These are phyloP conservation scores for Cladophialophora yegresii DNA, from an alignment of 2,329 filamentous ascomycete genomes.

Conservation along the genomic window DNA sequence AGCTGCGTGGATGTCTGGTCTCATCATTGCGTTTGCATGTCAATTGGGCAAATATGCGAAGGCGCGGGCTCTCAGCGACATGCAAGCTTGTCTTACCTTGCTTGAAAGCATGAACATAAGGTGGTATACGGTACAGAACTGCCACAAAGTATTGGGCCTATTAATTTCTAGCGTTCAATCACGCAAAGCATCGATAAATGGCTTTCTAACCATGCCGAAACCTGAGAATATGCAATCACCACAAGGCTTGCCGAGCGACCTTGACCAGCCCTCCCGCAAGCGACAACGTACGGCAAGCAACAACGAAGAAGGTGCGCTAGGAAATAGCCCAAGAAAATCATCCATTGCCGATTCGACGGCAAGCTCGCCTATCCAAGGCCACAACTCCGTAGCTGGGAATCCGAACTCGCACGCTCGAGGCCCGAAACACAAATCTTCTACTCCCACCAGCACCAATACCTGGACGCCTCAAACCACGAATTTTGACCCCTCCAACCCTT, in stretches of 20 bases:
- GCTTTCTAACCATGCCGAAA: constrained; percentile 31
- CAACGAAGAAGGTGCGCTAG: constrained; percentile 18
- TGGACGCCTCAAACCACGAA: constrained; percentile 25
- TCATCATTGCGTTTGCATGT: constrained; percentile 47
- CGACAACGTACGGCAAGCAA: constrained; percentile 23
- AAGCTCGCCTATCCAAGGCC: constrained; percentile 27
- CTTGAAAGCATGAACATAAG: constrained; percentile 43
- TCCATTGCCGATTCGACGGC: constrained; percentile 25
- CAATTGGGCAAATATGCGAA: constrained; percentile 46
- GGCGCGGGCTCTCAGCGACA: constrained; percentile 43
- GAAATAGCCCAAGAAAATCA: constrained; percentile 23
- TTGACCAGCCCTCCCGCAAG: constrained; percentile 40
- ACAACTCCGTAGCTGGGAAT: constrained; percentile 2
- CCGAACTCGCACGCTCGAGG: background rate
- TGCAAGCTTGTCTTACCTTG: constrained; percentile 41
- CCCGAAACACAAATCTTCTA: constrained; percentile 19
- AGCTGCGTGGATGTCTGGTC: constrained; percentile 47
- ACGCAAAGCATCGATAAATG: constrained; percentile 32
- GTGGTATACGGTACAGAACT: constrained; percentile 47
- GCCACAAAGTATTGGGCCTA: constrained; percentile 42
- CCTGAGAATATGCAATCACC: constrained; percentile 23
- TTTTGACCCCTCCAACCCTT: constrained; percentile 26
- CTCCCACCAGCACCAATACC: constrained; percentile 24
- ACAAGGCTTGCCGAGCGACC: constrained; percentile 20
- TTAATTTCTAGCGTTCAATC: constrained; percentile 42